These are phyloP conservation scores for Alternaria ethzedia DNA, from an alignment of 2,329 filamentous ascomycete genomes.

Conservation along the genomic window DNA sequence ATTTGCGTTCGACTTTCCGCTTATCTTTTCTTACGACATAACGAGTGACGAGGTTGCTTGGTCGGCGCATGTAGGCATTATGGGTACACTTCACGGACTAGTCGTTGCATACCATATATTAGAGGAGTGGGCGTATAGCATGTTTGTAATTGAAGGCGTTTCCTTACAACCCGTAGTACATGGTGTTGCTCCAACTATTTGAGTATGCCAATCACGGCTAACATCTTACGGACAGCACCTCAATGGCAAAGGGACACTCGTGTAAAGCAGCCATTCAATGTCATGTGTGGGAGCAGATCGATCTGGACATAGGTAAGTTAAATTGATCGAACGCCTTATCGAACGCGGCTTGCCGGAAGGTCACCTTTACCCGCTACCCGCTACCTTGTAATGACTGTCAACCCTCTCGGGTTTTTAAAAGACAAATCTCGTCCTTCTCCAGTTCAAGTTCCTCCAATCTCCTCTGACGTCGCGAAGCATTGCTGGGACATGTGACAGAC, in stretches of 20 bases:
- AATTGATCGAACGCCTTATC: neutral
- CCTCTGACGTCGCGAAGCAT: neutral
- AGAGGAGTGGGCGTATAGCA: neutral
- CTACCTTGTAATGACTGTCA: neutral
- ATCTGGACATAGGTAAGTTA: neutral
- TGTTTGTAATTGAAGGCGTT: neutral
- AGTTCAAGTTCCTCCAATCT: neutral
- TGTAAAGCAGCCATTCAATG: neutral
- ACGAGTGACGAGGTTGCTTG: conserved; percentile 14
- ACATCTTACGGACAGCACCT: neutral
- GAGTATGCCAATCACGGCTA: neutral
- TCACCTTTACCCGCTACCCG: neutral
- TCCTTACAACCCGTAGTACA: neutral
- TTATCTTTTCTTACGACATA: conserved; percentile 9
- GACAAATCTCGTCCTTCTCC: neutral
- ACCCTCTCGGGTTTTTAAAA: neutral
- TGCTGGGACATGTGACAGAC: neutral
- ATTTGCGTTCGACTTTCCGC: neutral
- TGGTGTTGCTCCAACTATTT: neutral
- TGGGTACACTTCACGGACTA: neutral
- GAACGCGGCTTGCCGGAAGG: neutral
- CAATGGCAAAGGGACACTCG: neutral
- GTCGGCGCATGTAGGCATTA: neutral
- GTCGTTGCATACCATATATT: neutral
- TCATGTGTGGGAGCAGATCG: neutral